Evolutionary conservation across 768 basidiomycete genomes (phyloP).

Genomic region (Suillus subalutaceus): DNA sequence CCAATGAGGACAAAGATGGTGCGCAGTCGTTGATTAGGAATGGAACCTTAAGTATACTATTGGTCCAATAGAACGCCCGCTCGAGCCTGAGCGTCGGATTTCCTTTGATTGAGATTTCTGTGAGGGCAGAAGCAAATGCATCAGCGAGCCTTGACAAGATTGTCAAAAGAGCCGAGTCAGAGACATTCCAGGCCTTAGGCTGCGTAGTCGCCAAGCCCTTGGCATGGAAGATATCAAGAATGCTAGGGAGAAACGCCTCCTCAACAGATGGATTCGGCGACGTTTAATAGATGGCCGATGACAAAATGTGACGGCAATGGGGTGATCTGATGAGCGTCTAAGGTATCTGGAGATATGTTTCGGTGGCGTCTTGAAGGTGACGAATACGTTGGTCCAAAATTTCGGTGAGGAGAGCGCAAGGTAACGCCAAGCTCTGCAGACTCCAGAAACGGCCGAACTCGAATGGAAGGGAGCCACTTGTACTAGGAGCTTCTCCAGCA

Average conservation of each 20-base stretch:
- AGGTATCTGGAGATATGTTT: constrained; percentile 9
- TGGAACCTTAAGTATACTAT: constrained; percentile 9
- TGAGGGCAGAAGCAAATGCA: constrained; percentile 12
- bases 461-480: constrained; percentile 8
- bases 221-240: constrained; percentile 6
- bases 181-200: constrained; percentile 20
- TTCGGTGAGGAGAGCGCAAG: constrained; percentile 11
- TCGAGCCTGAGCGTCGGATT: constrained; percentile 1
- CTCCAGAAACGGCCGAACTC: constrained; percentile 12
- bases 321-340: constrained; percentile 18
- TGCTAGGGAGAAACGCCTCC: constrained; percentile 11
- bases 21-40: constrained; percentile 14
- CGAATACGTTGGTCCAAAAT: constrained; percentile 18
- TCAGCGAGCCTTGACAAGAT: constrained; percentile 9
- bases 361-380: constrained; percentile 19
- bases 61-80: constrained; percentile 10
- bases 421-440: constrained; percentile 19
- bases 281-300: constrained; percentile 13
- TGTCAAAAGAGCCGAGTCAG: constrained; percentile 16
- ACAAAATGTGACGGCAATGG: constrained; percentile 16
- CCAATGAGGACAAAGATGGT: constrained; percentile 17
- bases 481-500: constrained; percentile 4
- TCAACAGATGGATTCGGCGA: constrained; percentile 1
- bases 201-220: constrained; percentile 13
- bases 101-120: constrained; percentile 18